Evolutionary conservation across 177 flowering plant genomes (phyloP).

Genomic region (Vitis hybrid): DNA sequence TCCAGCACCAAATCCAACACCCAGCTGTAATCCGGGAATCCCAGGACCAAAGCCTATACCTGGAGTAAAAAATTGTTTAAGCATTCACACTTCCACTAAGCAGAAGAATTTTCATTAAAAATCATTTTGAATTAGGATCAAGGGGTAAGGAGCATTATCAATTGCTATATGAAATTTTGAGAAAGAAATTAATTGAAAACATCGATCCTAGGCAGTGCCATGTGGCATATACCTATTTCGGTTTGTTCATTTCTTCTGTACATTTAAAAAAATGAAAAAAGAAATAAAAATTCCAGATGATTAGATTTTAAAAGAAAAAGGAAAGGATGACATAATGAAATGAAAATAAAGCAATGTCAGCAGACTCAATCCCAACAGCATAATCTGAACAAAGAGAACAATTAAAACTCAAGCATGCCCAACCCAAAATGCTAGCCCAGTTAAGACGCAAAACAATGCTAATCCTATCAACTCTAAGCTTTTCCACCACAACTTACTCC

Average conservation of each 20-base stretch:
- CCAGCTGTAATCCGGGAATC: conserved; percentile 83
- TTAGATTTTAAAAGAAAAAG: not conserved
- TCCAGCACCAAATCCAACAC: conserved; percentile 90
- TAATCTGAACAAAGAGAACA: not conserved
- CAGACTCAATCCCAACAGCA: not conserved
- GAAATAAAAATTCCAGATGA: not conserved
- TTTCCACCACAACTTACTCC: too few relatives aligned
- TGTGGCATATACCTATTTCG: not conserved
- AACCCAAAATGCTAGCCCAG: not conserved
- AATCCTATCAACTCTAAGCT: not conserved
- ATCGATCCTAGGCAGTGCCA: not conserved
- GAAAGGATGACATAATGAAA: not conserved
- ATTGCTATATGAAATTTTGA: not conserved
- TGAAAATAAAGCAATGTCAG: too few relatives aligned
- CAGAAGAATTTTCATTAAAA: not conserved
- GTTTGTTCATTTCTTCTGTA: not conserved
- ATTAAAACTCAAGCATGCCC: not conserved
- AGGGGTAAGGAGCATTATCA: not conserved
- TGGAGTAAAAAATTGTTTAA: conserved; percentile 17
- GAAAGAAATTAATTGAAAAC: not conserved
- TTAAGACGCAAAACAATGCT: not conserved
- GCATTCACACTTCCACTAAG: not conserved
- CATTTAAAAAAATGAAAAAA: not conserved
- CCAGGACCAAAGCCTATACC: conserved; percentile 92
- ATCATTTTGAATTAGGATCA: not conserved